Evolutionary conservation across 441 rosid genomes (phyloP), one percentile per base, ranked within the genome.

Genomic region (Rhodomyrtus psidioides): DNA sequence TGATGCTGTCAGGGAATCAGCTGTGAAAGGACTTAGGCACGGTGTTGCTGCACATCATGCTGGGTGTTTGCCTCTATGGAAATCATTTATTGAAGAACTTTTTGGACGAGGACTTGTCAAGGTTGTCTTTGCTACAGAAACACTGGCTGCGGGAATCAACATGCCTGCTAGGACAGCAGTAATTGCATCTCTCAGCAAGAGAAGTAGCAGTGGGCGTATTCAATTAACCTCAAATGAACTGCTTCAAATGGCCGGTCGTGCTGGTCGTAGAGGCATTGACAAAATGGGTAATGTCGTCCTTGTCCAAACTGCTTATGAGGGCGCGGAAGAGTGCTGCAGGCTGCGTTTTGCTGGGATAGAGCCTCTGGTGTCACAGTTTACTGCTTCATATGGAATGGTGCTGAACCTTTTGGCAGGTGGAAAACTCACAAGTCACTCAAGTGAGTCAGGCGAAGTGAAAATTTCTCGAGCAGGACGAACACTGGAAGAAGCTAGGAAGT

Each of bases 331-430:
- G 86, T 92, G 97, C 90, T 95, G 96, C 90, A 95, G 95, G 89
- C 91, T 97, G 88, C 94, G 96, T 56, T 95, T 96, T 88, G 88
- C 98, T 84, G 99, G 98, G 84, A 89, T 97, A 44, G 94, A 91
- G 89, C 99, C 99, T 89, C 99, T 97, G 74, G 95, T 94, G 55
- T 95, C 99, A 62, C 99, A 95, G 87, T 96, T 97, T 88, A 93
- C 97, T 90, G 98, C 99, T 92, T 97, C 99, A 54, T 96, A 97
- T 87, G 99, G 99, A 74, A 96, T 97, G 99, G 99, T 95, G 86
- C 90, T 97, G 85, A 97, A 97, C 92, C 97, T 97, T 86, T 92
- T 97, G 84, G 95, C 96, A 49, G 99, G 99, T 26, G 85, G 94
- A 49, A 96, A 93, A 91, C 93, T 95, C 76, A 94, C 94, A 60